Percentiles rank a stretch among this genome's conserved stretches.
These are phyloP conservation scores for Aspergillus sclerotiicarbonarius DNA, from an alignment of 495 filamentous ascomycete species.

Conservation along the genomic window DNA sequence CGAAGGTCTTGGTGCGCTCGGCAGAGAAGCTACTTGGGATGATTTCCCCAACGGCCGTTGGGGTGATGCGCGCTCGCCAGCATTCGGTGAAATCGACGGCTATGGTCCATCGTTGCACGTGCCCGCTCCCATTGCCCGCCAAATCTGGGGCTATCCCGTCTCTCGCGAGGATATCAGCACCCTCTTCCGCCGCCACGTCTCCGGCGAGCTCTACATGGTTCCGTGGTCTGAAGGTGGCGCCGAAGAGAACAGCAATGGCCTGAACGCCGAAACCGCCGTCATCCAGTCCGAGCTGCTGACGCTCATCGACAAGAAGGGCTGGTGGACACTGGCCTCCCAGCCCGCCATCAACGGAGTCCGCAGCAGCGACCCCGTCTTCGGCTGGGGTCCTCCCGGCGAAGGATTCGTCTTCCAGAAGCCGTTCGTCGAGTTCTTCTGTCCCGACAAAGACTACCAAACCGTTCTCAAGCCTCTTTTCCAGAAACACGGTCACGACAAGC, in stretches of 20 bases:
- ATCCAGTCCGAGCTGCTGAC: slow-evolving; percentile 71
- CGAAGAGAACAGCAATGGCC: slow-evolving; percentile 36
- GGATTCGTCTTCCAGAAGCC: slow-evolving; percentile 98
- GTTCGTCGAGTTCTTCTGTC: slow-evolving; percentile 94
- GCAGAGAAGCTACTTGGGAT: slow-evolving; percentile 96
- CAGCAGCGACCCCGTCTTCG: slow-evolving; percentile 75
- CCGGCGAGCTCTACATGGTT: slow-evolving; percentile 68
- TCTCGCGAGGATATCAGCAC: slow-evolving; percentile 65
- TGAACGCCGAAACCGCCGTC: slow-evolving; percentile 74
- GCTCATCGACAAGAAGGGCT: slow-evolving; percentile 72
- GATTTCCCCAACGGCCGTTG: slow-evolving; percentile 97
- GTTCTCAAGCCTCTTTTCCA: slow-evolving; percentile 60
- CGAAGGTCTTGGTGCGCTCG: slow-evolving; percentile 85
- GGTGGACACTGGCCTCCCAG: slow-evolving; percentile 96
- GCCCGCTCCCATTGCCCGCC: slow-evolving; percentile 68
- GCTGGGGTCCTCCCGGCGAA: slow-evolving; percentile 83
- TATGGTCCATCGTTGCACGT: slow-evolving; percentile 91
- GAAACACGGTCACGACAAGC: slow-evolving; percentile 54
- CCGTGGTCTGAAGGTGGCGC: slow-evolving; percentile 94
- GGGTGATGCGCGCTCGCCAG: slow-evolving; percentile 86
- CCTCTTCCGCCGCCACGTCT: slow-evolving; percentile 77
- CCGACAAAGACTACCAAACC: slow-evolving; percentile 62
- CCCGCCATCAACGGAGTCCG: slow-evolving; percentile 85
- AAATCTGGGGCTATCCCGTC: slow-evolving; percentile 79
- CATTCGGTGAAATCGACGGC: slow-evolving; percentile 93